A percentile compares a stretch with the other conserved stretches of the same genome.
Conservation (phyloP, 2,329 filamentous ascomycete genomes). For the Aspergillus vadensis region DNA sequence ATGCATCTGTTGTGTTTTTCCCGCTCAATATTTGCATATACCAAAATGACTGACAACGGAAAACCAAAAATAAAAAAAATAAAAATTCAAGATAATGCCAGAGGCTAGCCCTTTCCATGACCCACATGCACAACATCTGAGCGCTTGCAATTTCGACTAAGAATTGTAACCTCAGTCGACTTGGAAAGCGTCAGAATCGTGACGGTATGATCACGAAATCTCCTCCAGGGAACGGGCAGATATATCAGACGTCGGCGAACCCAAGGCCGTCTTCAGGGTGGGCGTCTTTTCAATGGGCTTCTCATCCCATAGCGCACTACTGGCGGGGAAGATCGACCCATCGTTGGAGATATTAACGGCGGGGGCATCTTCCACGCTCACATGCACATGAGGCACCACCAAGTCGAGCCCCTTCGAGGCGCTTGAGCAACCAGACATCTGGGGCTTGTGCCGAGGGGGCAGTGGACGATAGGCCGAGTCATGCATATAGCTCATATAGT, state of each 20-base stretch:
- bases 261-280: slow-evolving; percentile 11
- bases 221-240: slow-evolving; percentile 6
- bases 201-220: background rate
- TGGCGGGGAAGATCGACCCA: slow-evolving; percentile 34
- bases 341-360: slow-evolving; percentile 23
- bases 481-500: slow-evolving; percentile 33
- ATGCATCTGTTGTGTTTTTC: background rate
- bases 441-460: slow-evolving; percentile 44
- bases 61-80: background rate
- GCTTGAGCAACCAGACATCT: slow-evolving; percentile 35
- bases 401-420: slow-evolving; percentile 41
- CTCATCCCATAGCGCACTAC: slow-evolving; percentile 32
- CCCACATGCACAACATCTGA: background rate
- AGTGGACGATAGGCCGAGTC: slow-evolving; percentile 38
- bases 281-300: slow-evolving; percentile 16
- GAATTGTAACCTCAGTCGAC: background rate
- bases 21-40: background rate
- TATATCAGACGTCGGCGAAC: slow-evolving; percentile 2
- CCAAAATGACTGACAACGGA: background rate
- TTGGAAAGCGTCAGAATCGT: background rate
- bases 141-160: background rate
- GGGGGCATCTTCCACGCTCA: slow-evolving; percentile 17
- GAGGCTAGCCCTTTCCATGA: background rate
- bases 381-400: slow-evolving; percentile 42
- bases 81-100: background rate